phyloP scores from a whole-genome alignment of 306 rosid genomes.

The Dicorynia guianensis region DNA sequence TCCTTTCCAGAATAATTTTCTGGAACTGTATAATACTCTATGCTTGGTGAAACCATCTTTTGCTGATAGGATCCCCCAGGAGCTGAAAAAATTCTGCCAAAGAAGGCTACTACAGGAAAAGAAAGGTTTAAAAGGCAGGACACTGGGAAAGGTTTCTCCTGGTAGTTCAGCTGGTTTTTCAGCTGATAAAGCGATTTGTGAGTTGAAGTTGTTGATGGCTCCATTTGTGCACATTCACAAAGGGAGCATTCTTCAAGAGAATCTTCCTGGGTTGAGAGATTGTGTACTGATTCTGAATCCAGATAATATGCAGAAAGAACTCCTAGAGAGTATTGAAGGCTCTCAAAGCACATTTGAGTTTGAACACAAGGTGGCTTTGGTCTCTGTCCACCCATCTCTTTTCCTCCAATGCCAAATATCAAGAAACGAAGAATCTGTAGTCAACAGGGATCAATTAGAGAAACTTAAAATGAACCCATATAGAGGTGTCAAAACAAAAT shows the following conservation, averaged over 20 bases:
- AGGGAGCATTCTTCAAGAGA: conserved; percentile 47
- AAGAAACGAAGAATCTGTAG: conserved; percentile 29
- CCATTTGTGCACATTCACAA: conserved; percentile 53
- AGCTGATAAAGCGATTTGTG: conserved; percentile 23
- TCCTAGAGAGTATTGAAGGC: conserved; percentile 35
- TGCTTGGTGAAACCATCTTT: conserved; percentile 44
- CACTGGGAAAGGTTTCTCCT: conserved; percentile 19
- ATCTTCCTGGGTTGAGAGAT: conserved; percentile 49
- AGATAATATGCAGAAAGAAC: conserved; percentile 31
- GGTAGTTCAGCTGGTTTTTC: neutral
- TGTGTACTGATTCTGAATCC: conserved; percentile 49
- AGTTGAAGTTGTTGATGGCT: conserved; percentile 44
- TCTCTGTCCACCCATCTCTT: conserved; percentile 53
- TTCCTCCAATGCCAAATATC: conserved; percentile 26
- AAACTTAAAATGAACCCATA: conserved; percentile 13
- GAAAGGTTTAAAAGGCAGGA: neutral
- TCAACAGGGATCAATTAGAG: conserved; percentile 31
- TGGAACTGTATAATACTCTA: conserved; percentile 44
- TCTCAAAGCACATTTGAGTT: neutral
- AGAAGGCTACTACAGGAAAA: conserved; percentile 2
- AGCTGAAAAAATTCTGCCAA: conserved; percentile 48
- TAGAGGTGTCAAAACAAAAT: conserved; percentile 47
- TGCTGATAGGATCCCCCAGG: conserved; percentile 24
- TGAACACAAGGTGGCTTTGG: conserved; percentile 41
- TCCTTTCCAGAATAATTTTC: conserved; percentile 54